Conservation (phyloP, 2,329 filamentous ascomycete species). For the Claviceps sp. region DNA sequence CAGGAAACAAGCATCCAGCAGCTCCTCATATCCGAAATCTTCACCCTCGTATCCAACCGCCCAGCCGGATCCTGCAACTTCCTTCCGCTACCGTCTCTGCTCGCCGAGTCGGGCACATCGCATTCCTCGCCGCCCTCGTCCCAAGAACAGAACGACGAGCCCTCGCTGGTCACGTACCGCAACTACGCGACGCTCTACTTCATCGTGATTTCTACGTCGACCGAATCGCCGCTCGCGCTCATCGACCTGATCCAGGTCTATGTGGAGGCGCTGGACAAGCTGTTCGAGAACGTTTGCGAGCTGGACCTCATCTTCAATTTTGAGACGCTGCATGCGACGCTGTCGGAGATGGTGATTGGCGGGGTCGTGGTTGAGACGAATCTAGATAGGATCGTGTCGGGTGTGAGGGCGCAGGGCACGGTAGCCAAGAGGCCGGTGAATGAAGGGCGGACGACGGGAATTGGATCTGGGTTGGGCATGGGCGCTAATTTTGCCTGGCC, state of each 20-base stretch:
- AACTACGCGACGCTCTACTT: slow-evolving; percentile 98
- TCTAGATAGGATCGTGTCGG: slow-evolving; percentile 74
- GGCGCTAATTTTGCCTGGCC: slow-evolving; percentile 46
- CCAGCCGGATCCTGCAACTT: slow-evolving; percentile 94
- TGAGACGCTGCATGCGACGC: slow-evolving; percentile 81
- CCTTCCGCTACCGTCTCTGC: slow-evolving; percentile 61
- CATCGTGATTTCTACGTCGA: slow-evolving; percentile 93
- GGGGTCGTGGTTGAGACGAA: slow-evolving; percentile 91
- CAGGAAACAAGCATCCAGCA: slow-evolving; percentile 97
- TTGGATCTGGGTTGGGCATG: slow-evolving; percentile 40
- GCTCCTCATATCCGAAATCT: slow-evolving; percentile 92
- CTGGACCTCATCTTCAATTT: slow-evolving; percentile 98
- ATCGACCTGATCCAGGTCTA: slow-evolving; percentile 98
- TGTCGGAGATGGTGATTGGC: slow-evolving; percentile 90
- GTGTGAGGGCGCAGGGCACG: slow-evolving; percentile 63
- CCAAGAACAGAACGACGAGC: slow-evolving; percentile 70
- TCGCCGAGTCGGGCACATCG: slow-evolving; percentile 48
- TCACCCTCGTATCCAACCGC: slow-evolving; percentile 84
- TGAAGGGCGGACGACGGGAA: slow-evolving; percentile 38
- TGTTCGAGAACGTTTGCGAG: slow-evolving; percentile 98
- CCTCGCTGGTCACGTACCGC: slow-evolving; percentile 91
- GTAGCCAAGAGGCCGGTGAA: slow-evolving; percentile 71
- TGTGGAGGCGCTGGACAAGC: slow-evolving; percentile 82
- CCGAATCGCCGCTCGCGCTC: slow-evolving; percentile 86
- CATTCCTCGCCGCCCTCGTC: slow-evolving; percentile 37